These are phyloP conservation scores for Coccomyxa sp. DNA, from an alignment of 139 green algal genomes.

Conservation along the genomic window DNA sequence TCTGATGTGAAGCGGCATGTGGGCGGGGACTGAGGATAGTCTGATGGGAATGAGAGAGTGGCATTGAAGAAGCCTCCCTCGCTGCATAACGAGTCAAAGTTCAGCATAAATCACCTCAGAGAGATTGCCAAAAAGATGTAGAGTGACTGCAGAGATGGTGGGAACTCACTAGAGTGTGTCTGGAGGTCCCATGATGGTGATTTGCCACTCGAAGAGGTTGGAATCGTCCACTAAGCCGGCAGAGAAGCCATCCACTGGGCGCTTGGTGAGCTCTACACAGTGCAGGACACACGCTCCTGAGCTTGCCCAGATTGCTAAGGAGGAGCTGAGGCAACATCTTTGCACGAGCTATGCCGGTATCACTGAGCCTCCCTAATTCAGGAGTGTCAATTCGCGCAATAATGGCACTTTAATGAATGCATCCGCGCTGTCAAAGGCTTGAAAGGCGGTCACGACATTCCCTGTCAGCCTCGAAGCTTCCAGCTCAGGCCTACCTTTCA, in stretches of 20 bases:
- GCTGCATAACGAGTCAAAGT: constrained; percentile 30
- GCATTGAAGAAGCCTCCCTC: constrained; percentile 99
- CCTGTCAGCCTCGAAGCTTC: too few relatives aligned
- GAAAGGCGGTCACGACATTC: too few relatives aligned
- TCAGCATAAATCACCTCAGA: too few relatives aligned
- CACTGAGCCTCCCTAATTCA: too few relatives aligned
- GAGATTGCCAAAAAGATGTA: neutral
- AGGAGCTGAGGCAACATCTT: too few relatives aligned
- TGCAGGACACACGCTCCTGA: too few relatives aligned
- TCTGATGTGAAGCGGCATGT: constrained; percentile 94
- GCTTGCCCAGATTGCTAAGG: too few relatives aligned
- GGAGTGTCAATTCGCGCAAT: too few relatives aligned
- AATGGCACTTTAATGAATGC: too few relatives aligned
- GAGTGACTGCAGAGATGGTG: neutral
- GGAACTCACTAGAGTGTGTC: constrained; percentile 91
- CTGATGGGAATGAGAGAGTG: constrained; percentile 89
- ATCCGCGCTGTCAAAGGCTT: too few relatives aligned
- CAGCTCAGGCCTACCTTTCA: constrained; percentile 75
- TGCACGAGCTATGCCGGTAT: too few relatives aligned
- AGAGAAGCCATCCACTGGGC: constrained; percentile 98
- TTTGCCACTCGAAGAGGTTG: constrained; percentile 97
- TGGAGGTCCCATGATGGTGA: constrained; percentile 97
- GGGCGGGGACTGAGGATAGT: constrained; percentile 97
- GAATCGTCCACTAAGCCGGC: constrained; percentile 92
- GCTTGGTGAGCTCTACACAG: constrained; percentile 90